These are phyloP conservation scores for Metschnikowia drakensbergensis DNA, from an alignment of 805 yeast species.

Conservation along the genomic window DNA sequence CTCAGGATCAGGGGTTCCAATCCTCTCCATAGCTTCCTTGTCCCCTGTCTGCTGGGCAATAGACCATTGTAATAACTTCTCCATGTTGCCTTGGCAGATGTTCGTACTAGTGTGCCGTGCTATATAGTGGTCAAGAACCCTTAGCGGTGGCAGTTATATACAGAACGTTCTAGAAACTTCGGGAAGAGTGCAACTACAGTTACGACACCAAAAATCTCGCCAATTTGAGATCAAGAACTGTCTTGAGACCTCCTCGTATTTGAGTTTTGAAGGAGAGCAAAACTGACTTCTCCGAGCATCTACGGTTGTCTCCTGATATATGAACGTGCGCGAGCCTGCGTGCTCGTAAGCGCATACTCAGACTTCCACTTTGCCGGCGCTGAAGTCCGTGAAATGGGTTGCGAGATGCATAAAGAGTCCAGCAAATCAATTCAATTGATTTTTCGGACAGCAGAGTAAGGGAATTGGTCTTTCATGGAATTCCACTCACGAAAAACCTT, in stretches of 20 bases:
- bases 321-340: constrained; percentile 1
- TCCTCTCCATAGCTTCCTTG: constrained; percentile 57
- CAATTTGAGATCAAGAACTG: no score
- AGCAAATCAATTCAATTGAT: neutral
- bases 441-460: no score
- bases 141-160: constrained; percentile 7
- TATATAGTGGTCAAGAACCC: neutral
- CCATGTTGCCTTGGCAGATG: constrained; percentile 50
- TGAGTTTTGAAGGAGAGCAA: neutral
- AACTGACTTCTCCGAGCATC: neutral
- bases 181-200: constrained; percentile 1
- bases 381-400: neutral
- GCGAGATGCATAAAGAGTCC: neutral
- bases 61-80: constrained; percentile 90
- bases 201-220: neutral
- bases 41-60: constrained; percentile 72
- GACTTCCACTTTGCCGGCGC: constrained; percentile 1
- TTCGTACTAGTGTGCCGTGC: neutral
- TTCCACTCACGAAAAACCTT: neutral
- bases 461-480: no score
- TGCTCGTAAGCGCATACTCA: constrained; percentile 2
- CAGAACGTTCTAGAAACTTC: constrained; percentile 18
- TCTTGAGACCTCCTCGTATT: no score
- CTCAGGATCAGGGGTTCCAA: constrained; percentile 77
- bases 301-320: neutral